Evolutionary conservation across 805 yeast genomes (phyloP).

Genomic region (Kodamaea hsintzibuensis): DNA sequence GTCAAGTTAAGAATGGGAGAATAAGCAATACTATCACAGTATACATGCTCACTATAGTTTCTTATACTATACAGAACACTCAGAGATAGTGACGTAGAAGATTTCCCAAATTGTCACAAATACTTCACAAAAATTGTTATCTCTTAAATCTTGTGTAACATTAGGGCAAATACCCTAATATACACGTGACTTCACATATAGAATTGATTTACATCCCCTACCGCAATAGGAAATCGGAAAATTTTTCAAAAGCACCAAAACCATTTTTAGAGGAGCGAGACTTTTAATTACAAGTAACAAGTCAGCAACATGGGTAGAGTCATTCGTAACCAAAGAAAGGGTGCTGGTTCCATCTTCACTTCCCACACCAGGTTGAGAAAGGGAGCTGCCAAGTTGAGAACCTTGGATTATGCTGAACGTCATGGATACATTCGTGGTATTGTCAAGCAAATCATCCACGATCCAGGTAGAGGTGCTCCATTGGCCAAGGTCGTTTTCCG

Average conservation of each 20-base stretch:
- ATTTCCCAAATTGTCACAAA: too few species aligned
- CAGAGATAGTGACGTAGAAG: too few species aligned
- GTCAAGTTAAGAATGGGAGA: too few species aligned
- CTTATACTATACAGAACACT: too few species aligned
- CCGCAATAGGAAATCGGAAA: too few species aligned
- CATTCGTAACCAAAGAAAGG: constrained; percentile 99
- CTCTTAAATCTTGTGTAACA: not conserved
- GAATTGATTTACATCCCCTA: too few species aligned
- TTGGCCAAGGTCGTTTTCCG: constrained; percentile 94
- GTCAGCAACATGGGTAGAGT: constrained; percentile 73
- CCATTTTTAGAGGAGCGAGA: not conserved
- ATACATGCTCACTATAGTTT: too few species aligned
- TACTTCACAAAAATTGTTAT: too few species aligned
- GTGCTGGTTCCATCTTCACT: constrained; percentile 99
- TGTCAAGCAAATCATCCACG: constrained; percentile 98
- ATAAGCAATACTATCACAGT: too few species aligned
- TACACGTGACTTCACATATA: too few species aligned
- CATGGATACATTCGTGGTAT: constrained; percentile 99
- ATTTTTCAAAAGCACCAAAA: not conserved
- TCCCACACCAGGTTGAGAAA: constrained; percentile 99
- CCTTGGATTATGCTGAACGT: constrained; percentile 98
- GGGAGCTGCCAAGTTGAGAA: constrained; percentile 99
- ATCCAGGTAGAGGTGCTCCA: constrained; percentile 99
- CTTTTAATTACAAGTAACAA: not conserved
- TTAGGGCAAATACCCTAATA: not conserved